These are phyloP conservation scores for Trichoderma sp. DNA, from an alignment of 2,329 filamentous ascomycete genomes.

Conservation along the genomic window DNA sequence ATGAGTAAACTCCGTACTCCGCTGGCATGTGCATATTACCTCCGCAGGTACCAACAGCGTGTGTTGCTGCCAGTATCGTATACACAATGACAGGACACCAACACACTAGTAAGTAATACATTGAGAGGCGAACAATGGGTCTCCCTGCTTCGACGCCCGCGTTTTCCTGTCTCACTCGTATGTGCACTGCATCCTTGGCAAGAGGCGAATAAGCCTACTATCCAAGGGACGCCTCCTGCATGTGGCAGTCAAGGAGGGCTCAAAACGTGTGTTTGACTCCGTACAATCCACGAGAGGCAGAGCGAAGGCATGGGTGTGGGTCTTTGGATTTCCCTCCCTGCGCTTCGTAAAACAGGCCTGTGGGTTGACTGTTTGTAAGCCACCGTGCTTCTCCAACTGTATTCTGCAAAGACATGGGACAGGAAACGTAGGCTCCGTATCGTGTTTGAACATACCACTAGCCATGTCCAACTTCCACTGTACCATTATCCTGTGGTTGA, in stretches of 20 bases:
- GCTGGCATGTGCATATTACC: background rate
- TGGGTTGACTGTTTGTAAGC: background rate
- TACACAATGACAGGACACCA: background rate
- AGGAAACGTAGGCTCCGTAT: background rate
- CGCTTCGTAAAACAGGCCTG: background rate
- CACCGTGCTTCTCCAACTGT: background rate
- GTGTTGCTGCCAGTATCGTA: background rate
- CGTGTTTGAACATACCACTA: background rate
- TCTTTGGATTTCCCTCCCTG: background rate
- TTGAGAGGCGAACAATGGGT: background rate
- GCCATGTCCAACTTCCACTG: background rate
- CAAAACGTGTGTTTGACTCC: background rate
- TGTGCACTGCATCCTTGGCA: background rate
- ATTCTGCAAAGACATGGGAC: background rate
- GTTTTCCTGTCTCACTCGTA: background rate
- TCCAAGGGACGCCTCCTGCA: background rate
- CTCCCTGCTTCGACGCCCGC: background rate
- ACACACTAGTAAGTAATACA: background rate
- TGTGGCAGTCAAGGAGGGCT: background rate
- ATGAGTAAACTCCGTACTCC: background rate
- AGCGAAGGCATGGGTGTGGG: conserved; percentile 10
- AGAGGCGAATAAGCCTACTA: background rate
- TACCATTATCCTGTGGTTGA: background rate
- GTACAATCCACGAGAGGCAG: background rate
- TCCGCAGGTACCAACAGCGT: background rate